These are phyloP conservation scores for Venturia nashicola DNA, from an alignment of 2,329 filamentous ascomycete genomes.

Conservation along the genomic window DNA sequence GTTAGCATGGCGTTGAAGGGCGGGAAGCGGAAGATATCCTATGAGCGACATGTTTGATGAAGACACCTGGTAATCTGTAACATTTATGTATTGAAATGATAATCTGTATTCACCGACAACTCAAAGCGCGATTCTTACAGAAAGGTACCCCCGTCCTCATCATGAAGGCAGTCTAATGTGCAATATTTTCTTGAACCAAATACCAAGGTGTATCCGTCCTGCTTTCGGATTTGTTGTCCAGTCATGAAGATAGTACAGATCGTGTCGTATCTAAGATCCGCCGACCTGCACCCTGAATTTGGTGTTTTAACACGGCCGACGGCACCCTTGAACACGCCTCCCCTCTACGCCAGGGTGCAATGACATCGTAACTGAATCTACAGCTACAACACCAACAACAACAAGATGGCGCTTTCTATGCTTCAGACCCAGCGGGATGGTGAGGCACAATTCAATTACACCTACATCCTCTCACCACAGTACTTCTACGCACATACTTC, in stretches of 20 bases:
- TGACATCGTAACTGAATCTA: not conserved
- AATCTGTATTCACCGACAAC: not conserved
- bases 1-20: not conserved
- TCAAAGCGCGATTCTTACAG: too few species aligned
- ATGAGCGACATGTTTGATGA: not conserved
- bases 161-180: too few species aligned
- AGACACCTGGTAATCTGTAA: not conserved
- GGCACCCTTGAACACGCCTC: not conserved
- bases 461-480: not conserved
- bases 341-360: not conserved
- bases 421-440: conserved; percentile 74
- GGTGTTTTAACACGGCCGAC: too few species aligned
- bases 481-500: not conserved
- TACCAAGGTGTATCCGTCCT: too few species aligned
- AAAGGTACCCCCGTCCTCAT: too few species aligned
- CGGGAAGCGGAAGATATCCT: not conserved
- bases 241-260: too few species aligned
- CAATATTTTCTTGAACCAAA: too few species aligned
- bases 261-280: too few species aligned
- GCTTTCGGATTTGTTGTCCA: too few species aligned
- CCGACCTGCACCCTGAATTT: too few species aligned
- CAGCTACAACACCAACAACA: not conserved
- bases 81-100: not conserved
- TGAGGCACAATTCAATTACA: conserved; percentile 27
- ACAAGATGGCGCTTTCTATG: conserved; percentile 40